Evolutionary conservation across 805 yeast species (phyloP).

Genomic region (Candida pseudofarinosa): DNA sequence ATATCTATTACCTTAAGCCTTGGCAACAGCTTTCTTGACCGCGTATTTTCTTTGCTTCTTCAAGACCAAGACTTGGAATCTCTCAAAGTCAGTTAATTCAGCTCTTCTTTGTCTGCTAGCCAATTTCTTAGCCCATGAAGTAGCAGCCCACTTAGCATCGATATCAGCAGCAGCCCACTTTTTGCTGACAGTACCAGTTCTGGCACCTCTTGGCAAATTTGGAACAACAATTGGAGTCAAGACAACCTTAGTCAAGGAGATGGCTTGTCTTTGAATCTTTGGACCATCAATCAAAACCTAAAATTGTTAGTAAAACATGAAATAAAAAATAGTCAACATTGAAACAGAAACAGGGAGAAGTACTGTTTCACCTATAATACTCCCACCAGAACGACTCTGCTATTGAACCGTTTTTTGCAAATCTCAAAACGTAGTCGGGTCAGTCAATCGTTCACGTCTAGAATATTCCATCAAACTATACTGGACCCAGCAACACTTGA

Average conservation of each 20-base stretch:
- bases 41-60: conserved; percentile 96
- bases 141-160: conserved; percentile 84
- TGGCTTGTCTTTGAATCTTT: conserved; percentile 88
- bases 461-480: too few relatives aligned
- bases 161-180: conserved; percentile 91
- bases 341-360: too few relatives aligned
- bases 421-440: too few relatives aligned
- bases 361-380: too few relatives aligned
- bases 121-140: conserved; percentile 98
- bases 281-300: conserved; percentile 97
- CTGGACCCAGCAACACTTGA: too few relatives aligned
- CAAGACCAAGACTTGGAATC: conserved; percentile 97
- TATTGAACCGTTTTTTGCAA: too few relatives aligned
- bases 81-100: conserved; percentile 92
- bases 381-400: too few relatives aligned
- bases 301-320: conserved; percentile 24
- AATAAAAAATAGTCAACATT: neutral
- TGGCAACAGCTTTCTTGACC: conserved; percentile 94
- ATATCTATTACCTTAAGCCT: conserved; percentile 59
- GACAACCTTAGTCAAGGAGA: conserved; percentile 80
- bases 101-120: conserved; percentile 94
- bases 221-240: conserved; percentile 89
- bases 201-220: conserved; percentile 90
- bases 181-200: conserved; percentile 80
- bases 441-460: too few relatives aligned